Evolutionary conservation across 2,329 filamentous ascomycete genomes (phyloP), one percentile per base, ranked within the genome.

Genomic region (Alternaria longipes): DNA sequence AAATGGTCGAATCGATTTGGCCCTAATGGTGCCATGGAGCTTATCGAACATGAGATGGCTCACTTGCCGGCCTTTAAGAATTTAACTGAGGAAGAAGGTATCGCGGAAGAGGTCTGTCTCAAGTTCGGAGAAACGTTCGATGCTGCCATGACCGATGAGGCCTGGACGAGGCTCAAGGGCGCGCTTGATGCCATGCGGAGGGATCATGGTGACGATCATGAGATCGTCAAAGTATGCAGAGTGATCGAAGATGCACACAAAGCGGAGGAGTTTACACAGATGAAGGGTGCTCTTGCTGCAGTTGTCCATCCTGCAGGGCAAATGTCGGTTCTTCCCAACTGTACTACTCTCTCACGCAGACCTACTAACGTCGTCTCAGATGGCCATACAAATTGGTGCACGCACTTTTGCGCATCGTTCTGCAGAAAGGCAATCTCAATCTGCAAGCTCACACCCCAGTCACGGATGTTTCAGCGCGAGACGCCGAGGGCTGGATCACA

Each of bases 371-470:
- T 28, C 20, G 34, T 34, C 22, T 3, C 34, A 64, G 61, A 61
- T 64, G 61, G 61, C 58, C 61, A 24, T 64, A 64, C 45, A 64
- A 64, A 56, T 59, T 64, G 24, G 54, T 61, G 26, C 61, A 64
- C 34, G 61, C 61, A 16, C 54, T 64, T 18, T 5, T 64, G 18
- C 58, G 58, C 28, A 64, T 61, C 50, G 28, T 64, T 20, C 51
- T 64, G 0, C 5, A 47, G 16, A 52, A 34, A 32, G 51, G 50
- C 8, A 59, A 53, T 8, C 50, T 64, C 12, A 52, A 18, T 32
- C 32, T 64, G 12, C 54, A 64, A 32, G 54, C 61, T 4, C 26
- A 64, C 34, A 64, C 61, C 1, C 54, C 61, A 20, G 61, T 64
- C 28, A 55, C 36, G 16, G 12, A 18, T 42, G 54, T 64, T 24